Evolutionary conservation across 148 eudicot genomes (phyloP), one percentile per base, ranked within the genome.

Genomic region (Diospyros kaki): DNA sequence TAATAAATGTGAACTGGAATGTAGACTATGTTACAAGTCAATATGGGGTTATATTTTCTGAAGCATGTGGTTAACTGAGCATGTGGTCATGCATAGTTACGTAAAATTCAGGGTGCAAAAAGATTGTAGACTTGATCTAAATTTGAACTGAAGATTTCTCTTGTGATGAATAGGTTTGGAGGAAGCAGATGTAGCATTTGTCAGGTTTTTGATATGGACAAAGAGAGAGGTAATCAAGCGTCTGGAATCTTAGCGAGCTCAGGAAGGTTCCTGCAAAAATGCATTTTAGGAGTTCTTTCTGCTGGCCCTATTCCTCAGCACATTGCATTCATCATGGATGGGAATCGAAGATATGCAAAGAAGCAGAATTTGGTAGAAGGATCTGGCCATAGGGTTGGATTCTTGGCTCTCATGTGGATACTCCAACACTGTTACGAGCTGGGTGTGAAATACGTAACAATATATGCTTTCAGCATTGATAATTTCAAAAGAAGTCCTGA

Each of bases 261-360:
- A 11, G 82, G 79, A 13, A 52, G 74, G 65, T 60, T 77, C 55
- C 53, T 76, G 14, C 76, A 89, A 58, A 82, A 68, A 78, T 85
- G 83, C 70, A 54, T 90, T 11, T 84, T 86, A 71, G 60, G 81
- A 41, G 70, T 86, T 60, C 87, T 89, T 58, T 84, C 86, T 1
- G 28, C 68, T 40, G 91, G 89, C 39, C 88, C 91, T 7, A 79
- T 89, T 43, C 96, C 96, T 1, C 53, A 71, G 62, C 96, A 89
- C 83, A 79, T 91, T 50, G 92, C 93, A 17, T 87, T 91, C 78
- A 89, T 91, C 44, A 83, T 91, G 87, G 96, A 91, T 68, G 93
- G 96, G 52, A 91, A 91, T 74, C 82, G 96, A 76, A 87, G 96
- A 77, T 91, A 84, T 55, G 81, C 88, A 10, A 87, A 82, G 83